Base-by-base conservation (phyloP, 2,329 filamentous ascomycete genomes). In the Achaetomium macrosporum region DNA sequence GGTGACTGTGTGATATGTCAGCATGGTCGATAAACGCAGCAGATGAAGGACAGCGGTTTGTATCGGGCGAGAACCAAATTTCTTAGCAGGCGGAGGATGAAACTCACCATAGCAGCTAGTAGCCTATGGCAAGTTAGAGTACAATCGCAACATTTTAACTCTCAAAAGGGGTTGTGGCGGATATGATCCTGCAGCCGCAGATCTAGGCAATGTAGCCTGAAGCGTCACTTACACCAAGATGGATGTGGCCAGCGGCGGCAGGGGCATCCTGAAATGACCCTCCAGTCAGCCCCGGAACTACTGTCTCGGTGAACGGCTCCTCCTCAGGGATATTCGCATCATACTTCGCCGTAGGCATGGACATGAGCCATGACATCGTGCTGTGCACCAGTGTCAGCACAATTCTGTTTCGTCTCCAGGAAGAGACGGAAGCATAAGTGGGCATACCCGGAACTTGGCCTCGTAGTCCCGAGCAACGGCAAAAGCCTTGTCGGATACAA, bases 211-310 rank as follows among this genome's bases (percentile, higher is more conserved):
- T 0, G 9, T 3, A 8, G 15, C 12, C 2, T 10, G 8, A 6
- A 37, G 15, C 2, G 13, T 39, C 15, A 47, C 79, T 86, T 56
- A 82, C 84, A 63, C 85, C 86, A 68, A 79, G 83, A 68, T 96
- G 90, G 55, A 96, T 92, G 61, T 93, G 87, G 35, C 87, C 88
- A n/a, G 87, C 88, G 13, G 89, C 88, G 45, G 82, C 84, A 1
- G 88, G 88, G 3, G 88, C 87, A 25, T 60, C 56, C 57, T 59
- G 40, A 37, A 7, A 15, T 13, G 19, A 3, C 25, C 3, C 19
- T 7, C 39, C 17, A 12, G 48, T 54, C 33, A 54, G 47, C 19
- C 25, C 30, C 30, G 5, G 6, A 19, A 33, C 5, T n/a, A 12
- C 11, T 11, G 13, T 47, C 42, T 29, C 17, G 10, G 10, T 16